These are phyloP conservation scores for Ceratocystis papillata DNA, from an alignment of 2,329 filamentous ascomycete genomes.

Conservation along the genomic window DNA sequence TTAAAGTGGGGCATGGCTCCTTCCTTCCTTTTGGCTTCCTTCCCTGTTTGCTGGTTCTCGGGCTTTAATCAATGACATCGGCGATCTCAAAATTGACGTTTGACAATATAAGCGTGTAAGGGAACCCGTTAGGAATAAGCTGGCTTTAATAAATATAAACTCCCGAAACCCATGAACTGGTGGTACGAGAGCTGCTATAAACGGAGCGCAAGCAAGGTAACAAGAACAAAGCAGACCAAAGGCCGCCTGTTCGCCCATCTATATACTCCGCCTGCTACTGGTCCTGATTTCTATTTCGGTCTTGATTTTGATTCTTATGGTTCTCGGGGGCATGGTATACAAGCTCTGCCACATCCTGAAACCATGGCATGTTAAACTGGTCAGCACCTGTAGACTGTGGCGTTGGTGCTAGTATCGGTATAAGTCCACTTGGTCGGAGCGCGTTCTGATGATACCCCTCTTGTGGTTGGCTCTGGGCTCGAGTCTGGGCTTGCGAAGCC, in stretches of 20 bases:
- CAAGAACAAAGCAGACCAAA: background rate
- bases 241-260: background rate
- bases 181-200: background rate
- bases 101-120: background rate
- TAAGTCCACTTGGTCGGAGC: background rate
- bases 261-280: background rate
- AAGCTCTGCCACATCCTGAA: conserved; percentile 3
- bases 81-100: background rate
- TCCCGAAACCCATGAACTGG: background rate
- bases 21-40: background rate
- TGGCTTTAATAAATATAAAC: too few species aligned
- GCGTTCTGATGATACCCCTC: background rate
- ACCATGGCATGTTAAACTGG: conserved; percentile 3
- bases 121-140: background rate
- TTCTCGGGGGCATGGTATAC: background rate
- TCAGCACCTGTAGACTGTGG: background rate
- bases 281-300: background rate
- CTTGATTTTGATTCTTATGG: background rate
- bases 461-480: background rate
- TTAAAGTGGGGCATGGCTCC: background rate
- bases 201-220: background rate
- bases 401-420: background rate
- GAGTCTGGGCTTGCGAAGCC: background rate
- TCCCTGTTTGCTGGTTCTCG: background rate
- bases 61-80: background rate